phyloP scores from a whole-genome alignment of 805 yeast species.

The Ogataea angusta region DNA sequence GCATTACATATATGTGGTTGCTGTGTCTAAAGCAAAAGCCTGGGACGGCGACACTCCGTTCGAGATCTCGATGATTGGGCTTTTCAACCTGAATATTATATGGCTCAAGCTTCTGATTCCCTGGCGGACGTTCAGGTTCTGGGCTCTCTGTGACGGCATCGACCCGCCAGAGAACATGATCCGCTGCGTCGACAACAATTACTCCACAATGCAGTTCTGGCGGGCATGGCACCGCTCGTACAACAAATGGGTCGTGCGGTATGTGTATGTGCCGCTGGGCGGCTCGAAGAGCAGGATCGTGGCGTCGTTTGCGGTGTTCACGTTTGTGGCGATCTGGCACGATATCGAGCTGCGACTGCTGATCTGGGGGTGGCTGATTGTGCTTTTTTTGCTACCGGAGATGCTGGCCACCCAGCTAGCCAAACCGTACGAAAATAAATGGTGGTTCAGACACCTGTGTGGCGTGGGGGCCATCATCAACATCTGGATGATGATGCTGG shows the following conservation, averaged over 20 bases:
- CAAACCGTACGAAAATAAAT: slow-evolving; percentile 32
- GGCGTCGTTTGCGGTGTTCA: slow-evolving; percentile 80
- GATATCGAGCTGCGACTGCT: slow-evolving; percentile 85
- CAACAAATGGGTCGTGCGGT: slow-evolving; percentile 86
- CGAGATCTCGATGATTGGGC: slow-evolving; percentile 91
- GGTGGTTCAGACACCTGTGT: slow-evolving; percentile 81
- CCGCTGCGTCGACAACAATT: slow-evolving; percentile 91
- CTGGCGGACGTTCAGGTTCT: slow-evolving; percentile 91
- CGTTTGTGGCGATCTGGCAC: slow-evolving; percentile 98
- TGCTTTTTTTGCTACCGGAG: slow-evolving; percentile 84
- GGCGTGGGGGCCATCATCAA: slow-evolving; percentile 85
- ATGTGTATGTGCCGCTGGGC: slow-evolving; percentile 89
- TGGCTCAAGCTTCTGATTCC: slow-evolving; percentile 94
- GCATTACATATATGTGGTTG: slow-evolving; percentile 90
- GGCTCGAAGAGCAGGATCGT: slow-evolving; percentile 69
- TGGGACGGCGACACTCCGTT: slow-evolving; percentile 90
- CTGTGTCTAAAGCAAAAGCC: slow-evolving; percentile 83
- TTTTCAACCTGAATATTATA: slow-evolving; percentile 83
- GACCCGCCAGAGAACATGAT: slow-evolving; percentile 99
- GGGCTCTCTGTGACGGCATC: slow-evolving; percentile 89
- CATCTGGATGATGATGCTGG: slow-evolving; percentile 98
- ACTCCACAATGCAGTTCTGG: slow-evolving; percentile 94
- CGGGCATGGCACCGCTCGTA: slow-evolving; percentile 97
- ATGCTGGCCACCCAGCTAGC: slow-evolving; percentile 52
- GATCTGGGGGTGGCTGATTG: slow-evolving; percentile 96